phyloP scores from a whole-genome alignment of 2,329 filamentous ascomycete genomes.

The Monilinia aucupariae region DNA sequence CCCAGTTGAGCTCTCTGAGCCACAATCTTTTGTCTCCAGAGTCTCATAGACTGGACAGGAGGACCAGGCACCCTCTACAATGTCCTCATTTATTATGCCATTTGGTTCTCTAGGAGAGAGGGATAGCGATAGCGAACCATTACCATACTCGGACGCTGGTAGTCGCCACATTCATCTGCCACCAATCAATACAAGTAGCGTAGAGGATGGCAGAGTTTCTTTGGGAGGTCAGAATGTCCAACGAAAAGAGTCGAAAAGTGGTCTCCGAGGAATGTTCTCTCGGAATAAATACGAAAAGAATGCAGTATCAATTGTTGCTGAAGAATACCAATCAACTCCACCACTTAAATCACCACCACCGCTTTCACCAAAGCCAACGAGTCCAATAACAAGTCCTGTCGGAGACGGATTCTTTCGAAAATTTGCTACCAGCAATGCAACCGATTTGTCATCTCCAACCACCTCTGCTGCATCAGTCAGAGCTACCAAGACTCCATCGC shows the following conservation, averaged over 20 bases:
- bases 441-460: constrained; percentile 16
- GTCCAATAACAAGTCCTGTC: constrained; percentile 21
- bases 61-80: not conserved
- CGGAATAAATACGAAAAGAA: constrained; percentile 28
- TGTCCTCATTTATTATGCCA: not conserved
- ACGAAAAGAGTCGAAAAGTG: constrained; percentile 28
- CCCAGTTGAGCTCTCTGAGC: constrained; percentile 1
- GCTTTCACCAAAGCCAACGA: constrained; percentile 20
- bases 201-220: constrained; percentile 23
- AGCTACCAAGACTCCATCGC: constrained; percentile 22
- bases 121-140: not conserved
- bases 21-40: constrained; percentile 4
- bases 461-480: constrained; percentile 21
- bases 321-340: constrained; percentile 19
- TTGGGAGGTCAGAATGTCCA: constrained; percentile 26
- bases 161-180: constrained; percentile 29
- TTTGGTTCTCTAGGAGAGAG: not conserved
- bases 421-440: constrained; percentile 17
- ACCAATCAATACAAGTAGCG: constrained; percentile 21
- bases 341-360: constrained; percentile 1
- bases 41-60: not conserved
- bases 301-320: constrained; percentile 21
- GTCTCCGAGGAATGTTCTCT: constrained; percentile 33
- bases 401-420: constrained; percentile 20
- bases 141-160: constrained; percentile 14